Evolutionary conservation across 371 early-diverging fungal species (phyloP).

Genomic region (Mycotypha africana): DNA sequence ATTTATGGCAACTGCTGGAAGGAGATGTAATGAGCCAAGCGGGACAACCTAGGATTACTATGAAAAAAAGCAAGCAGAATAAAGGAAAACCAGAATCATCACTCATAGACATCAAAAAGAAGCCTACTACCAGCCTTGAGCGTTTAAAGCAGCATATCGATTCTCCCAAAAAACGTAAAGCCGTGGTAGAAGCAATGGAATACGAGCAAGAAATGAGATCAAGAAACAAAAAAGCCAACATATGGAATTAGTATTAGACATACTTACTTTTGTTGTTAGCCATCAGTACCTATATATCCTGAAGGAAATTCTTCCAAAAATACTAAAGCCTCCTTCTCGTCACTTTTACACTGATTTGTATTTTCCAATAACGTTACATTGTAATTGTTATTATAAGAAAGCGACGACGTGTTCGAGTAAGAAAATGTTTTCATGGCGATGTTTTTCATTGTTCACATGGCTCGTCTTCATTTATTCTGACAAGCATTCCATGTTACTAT

Average conservation of each 20-base stretch:
- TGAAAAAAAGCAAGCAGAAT: slow-evolving; percentile 12
- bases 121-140: slow-evolving; percentile 33
- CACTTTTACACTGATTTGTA: too few relatives aligned
- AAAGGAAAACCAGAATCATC: slow-evolving; percentile 35
- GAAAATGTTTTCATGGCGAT: too few relatives aligned
- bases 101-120: slow-evolving; percentile 49
- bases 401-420: too few relatives aligned
- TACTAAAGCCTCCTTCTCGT: too few relatives aligned
- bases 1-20: slow-evolving; percentile 54
- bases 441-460: too few relatives aligned
- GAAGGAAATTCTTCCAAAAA: too few relatives aligned
- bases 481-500: too few relatives aligned
- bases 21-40: slow-evolving; percentile 46
- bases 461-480: too few relatives aligned
- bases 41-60: slow-evolving; percentile 29
- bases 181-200: slow-evolving; percentile 29
- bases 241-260: slow-evolving; percentile 1
- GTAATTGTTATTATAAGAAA: too few relatives aligned
- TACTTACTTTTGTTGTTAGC: too few relatives aligned
- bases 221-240: slow-evolving; percentile 9
- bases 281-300: too few relatives aligned
- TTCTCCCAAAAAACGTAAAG: slow-evolving; percentile 14
- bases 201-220: slow-evolving; percentile 31
- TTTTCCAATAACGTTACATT: too few relatives aligned
- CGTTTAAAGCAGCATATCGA: slow-evolving; percentile 39